These are phyloP conservation scores for Rhizopus stolonifer DNA, from an alignment of 371 early-diverging fungal genomes.

Conservation along the genomic window DNA sequence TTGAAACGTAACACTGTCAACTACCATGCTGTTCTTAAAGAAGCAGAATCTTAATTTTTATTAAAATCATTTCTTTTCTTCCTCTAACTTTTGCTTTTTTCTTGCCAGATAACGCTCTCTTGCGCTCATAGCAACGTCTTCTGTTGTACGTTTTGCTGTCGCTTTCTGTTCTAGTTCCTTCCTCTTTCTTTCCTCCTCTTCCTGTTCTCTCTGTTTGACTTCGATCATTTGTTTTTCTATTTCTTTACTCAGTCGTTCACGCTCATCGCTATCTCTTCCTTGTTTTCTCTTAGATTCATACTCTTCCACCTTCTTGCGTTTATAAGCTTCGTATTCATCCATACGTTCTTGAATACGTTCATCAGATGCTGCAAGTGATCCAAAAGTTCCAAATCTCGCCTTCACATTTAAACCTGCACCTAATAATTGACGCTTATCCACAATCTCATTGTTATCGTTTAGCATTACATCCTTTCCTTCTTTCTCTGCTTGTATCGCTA, in stretches of 20 bases:
- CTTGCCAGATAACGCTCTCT: conserved; percentile 76
- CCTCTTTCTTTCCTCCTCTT: conserved; percentile 53
- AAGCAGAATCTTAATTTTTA: conserved; percentile 4
- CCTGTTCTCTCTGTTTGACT: conserved; percentile 48
- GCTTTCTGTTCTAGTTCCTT: conserved; percentile 55
- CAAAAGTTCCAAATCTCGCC: conserved; percentile 38
- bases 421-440: conserved; percentile 79
- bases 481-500: conserved; percentile 44
- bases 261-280: conserved; percentile 31
- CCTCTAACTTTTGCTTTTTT: conserved; percentile 56
- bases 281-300: conserved; percentile 27
- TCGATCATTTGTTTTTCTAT: conserved; percentile 58
- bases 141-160: conserved; percentile 65
- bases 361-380: conserved; percentile 30
- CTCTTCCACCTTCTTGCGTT: conserved; percentile 50
- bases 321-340: conserved; percentile 51
- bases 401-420: conserved; percentile 78
- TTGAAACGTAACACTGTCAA: conserved; percentile 87
- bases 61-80: conserved; percentile 4
- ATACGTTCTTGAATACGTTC: conserved; percentile 49
- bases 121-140: conserved; percentile 73
- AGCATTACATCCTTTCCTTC: conserved; percentile 55
- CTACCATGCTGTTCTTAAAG: conserved; percentile 55
- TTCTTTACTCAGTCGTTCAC: conserved; percentile 42
- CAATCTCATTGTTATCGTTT: conserved; percentile 76